Percentiles rank a stretch among this genome's conserved stretches.
These are phyloP conservation scores for Thalassiosira exigua DNA, from an alignment of 352 stramenopile genomes.

Conservation along the genomic window DNA sequence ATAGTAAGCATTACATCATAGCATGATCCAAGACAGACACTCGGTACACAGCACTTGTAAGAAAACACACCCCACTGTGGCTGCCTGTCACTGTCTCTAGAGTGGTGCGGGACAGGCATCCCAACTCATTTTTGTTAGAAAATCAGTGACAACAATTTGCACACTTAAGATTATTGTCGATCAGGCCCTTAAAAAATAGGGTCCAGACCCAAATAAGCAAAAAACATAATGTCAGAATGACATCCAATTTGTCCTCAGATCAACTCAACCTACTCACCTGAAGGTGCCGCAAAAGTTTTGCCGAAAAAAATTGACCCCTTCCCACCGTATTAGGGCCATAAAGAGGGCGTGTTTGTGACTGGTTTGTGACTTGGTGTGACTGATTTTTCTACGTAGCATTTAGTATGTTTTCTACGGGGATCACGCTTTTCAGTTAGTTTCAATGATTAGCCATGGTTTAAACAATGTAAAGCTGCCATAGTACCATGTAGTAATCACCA, in stretches of 20 bases:
- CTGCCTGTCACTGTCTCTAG: no score
- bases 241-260: neutral
- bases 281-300: neutral
- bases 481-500: no score
- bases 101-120: no score
- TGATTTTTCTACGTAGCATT: neutral
- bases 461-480: no score
- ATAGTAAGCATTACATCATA: no score
- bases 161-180: no score
- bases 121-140: no score
- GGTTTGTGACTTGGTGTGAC: constrained; percentile 2
- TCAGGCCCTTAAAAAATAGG: neutral
- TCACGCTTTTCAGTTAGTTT: neutral
- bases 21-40: no score
- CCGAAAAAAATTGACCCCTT: neutral
- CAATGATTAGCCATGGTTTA: no score
- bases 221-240: neutral
- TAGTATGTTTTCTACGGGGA: neutral
- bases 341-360: neutral
- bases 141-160: no score
- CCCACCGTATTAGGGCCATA: neutral
- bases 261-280: neutral
- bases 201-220: neutral
- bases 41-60: no score
- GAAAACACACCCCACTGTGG: no score